Evolutionary conservation across 1,139 yeast species (phyloP), one percentile per base, ranked within the genome.

Genomic region (Candida anutae): DNA sequence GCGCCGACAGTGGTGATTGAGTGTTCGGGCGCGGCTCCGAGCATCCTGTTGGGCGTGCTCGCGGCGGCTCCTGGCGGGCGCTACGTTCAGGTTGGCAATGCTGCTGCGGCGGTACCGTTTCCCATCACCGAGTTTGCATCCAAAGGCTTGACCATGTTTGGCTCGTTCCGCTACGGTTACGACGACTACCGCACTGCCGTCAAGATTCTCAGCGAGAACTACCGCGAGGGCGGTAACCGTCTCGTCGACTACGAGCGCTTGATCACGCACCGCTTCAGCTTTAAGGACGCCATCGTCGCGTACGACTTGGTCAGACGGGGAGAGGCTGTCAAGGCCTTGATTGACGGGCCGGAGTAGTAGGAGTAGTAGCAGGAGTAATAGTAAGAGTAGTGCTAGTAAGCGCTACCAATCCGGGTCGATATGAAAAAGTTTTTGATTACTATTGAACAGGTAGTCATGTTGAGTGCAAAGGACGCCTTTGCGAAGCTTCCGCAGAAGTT

Each of bases 171-270:
- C 53, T 87, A 87, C 56, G 76, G 77, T 30, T 77, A 68, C 40
- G 79, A 84, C 37, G 94, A 84, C 53, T 85, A 84, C 62, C 69
- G 71, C 41, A 74, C 78, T 26, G 75, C 93, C 2, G 85, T 85
- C 23, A 70, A 71, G 24, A 65, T 85, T 39, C 63, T 84, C 31
- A 69, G 58, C 31, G 67, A 74, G 16, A 62, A 72, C 34, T 81
- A 80, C 30, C 68, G 62, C 40, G 68, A 78, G 31, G 72, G 79
- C 35, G 79, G 75, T 33, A 76, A 71, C 35, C 53, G 57, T 13
- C 58, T 59, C 2, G 51, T 65, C 32, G 69, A 65, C 40, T 65
- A 60, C 34, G 71, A 65, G 38, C 62, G 70, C 27, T 65, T 88
- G 40, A 77, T 88, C 43, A 83, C 95, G 9, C 90, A 85, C 53